A percentile compares a stretch with the other conserved stretches of the same genome.
These are phyloP conservation scores for Solanum etuberosum DNA, from an alignment of 257 asterid species.

Conservation along the genomic window DNA sequence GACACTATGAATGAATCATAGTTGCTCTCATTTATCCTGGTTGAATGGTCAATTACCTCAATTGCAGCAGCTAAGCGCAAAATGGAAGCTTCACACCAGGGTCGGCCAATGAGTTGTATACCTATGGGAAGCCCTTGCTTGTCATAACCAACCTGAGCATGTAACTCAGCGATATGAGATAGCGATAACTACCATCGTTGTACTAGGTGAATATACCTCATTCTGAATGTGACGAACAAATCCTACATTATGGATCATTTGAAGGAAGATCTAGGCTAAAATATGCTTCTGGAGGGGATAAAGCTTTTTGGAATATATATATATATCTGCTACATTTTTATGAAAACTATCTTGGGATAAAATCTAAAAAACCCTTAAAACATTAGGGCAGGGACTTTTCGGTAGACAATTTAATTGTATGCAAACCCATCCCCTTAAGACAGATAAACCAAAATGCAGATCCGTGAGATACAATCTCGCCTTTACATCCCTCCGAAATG, in stretches of 20 bases:
- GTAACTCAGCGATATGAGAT: neutral
- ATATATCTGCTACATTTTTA: neutral
- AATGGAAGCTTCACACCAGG: slow-evolving; percentile 92
- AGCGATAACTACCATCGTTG: neutral
- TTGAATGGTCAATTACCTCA: slow-evolving; percentile 40
- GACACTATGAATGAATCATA: neutral
- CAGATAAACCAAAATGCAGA: neutral
- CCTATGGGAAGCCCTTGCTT: slow-evolving; percentile 97
- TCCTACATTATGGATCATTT: neutral
- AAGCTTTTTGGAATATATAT: neutral
- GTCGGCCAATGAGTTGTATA: slow-evolving; percentile 83
- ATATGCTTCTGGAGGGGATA: neutral
- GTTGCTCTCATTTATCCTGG: neutral
- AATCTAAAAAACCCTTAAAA: neutral
- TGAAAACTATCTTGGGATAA: neutral
- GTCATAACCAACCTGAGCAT: slow-evolving; percentile 73
- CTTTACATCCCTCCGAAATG: neutral
- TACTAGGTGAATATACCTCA: neutral
- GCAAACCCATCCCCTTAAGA: neutral
- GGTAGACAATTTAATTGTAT: neutral
- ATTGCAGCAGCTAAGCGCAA: slow-evolving; percentile 80
- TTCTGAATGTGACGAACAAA: neutral
- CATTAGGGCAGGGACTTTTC: neutral
- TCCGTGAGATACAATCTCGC: neutral
- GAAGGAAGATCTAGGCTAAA: neutral